Percentiles rank a stretch among this genome's conserved stretches.
Conservation (phyloP, 257 asterid species). For the Plantago elongata region DNA sequence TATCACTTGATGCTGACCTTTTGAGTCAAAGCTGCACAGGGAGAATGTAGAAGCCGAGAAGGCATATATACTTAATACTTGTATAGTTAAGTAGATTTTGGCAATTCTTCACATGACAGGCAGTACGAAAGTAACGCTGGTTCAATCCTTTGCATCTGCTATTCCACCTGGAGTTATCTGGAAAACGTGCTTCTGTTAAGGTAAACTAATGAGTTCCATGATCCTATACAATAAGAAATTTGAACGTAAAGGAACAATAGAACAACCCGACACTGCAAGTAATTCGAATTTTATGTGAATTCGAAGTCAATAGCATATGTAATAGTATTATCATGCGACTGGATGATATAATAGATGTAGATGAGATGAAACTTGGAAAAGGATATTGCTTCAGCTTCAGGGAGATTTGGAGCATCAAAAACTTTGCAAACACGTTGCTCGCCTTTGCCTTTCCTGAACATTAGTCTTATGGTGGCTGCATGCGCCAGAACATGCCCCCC, state of each 20-base stretch:
- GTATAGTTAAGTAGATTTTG: no score
- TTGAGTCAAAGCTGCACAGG: no score
- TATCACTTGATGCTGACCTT: no score
- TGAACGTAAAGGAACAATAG: background rate
- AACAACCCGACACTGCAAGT: background rate
- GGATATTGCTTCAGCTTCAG: slow-evolving; percentile 99
- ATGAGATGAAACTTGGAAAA: slow-evolving; percentile 19
- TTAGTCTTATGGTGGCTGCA: slow-evolving; percentile 88
- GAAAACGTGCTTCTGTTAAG: slow-evolving; percentile 58
- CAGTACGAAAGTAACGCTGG: no score
- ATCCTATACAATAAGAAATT: no score
- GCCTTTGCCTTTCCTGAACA: slow-evolving; percentile 99
- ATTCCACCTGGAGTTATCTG: slow-evolving; percentile 67
- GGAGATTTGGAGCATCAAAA: slow-evolving; percentile 95
- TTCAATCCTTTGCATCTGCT: slow-evolving; percentile 91
- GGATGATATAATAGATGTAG: slow-evolving; percentile 10
- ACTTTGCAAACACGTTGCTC: slow-evolving; percentile 85
- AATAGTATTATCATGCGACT: background rate
- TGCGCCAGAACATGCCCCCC: slow-evolving; percentile 99
- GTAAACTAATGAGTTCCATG: slow-evolving; percentile 1
- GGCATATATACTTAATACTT: no score
- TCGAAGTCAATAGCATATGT: background rate
- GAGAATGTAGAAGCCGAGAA: no score
- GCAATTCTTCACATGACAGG: no score
- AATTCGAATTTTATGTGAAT: background rate